Base-by-base conservation (phyloP, 169 alveolate species). In the Plasmodium chabaudi region DNA sequence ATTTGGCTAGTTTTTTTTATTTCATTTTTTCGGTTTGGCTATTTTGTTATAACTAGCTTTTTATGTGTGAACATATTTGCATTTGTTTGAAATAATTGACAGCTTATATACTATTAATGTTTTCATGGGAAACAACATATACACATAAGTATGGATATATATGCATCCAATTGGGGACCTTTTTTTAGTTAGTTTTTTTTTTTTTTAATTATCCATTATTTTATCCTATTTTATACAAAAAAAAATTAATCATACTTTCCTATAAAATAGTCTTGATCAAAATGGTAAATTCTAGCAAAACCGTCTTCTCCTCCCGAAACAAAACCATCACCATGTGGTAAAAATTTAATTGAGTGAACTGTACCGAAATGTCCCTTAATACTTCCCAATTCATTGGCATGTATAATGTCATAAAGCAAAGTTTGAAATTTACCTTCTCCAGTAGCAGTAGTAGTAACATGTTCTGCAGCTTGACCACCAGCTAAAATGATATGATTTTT, bases 231-330 rank as follows among this genome's bases (percentile, higher is more conserved):
- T 34, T 34, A 34, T 34, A 34, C 42, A 34, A 34, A 34, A 34
- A 34, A 34, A 34, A 6, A 53, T 51, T 61, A 75, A 56, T 75
- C 88, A 53, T 75, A 93, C 74, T 94, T 92, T 44, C 96, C 96
- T 46, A 94, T 94, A 59, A 95, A 94, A 92, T 97, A 97, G 53
- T 96, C 98, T 68, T 95, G 94, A 74, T 96, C 98, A 61, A 97
- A 96, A 86, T 95, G 97, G 88, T 97, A 97, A 15, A 97, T 92
- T 84, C 99, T 95, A 15, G 97, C 98, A 93, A 94, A 94, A 17
- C 99, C 99, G 88, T 98, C 99, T 93, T 98, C 99, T 39, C 98
- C 98, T 0, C 99, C 99, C 55, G 98, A 95, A 39, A 97, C 98
- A 89, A 96, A 97, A 39, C 97, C 96, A 75, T 90, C 89, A 19